Percentiles rank a stretch among this genome's conserved stretches.
phyloP scores from a whole-genome alignment of 176 grass and related monocot species.

The Carex kokanica region DNA sequence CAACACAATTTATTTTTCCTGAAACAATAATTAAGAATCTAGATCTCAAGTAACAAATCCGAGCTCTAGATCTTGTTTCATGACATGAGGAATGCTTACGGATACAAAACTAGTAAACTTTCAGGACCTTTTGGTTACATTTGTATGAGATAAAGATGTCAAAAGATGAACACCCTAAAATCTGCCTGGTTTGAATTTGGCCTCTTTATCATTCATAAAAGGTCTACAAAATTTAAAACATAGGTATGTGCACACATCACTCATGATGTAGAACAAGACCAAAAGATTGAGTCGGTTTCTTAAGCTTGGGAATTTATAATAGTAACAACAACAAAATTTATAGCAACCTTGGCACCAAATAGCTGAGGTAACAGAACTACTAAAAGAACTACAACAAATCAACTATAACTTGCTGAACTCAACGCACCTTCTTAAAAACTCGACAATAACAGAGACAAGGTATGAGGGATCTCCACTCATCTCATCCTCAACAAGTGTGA shows the following conservation, averaged over 20 bases:
- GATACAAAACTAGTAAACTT: not conserved
- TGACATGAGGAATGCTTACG: not conserved
- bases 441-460: conserved; percentile 67
- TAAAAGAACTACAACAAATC: not conserved
- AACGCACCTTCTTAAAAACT: conserved; percentile 72
- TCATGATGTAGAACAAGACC: not conserved
- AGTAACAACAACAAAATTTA: not conserved
- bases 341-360: conserved; percentile 1
- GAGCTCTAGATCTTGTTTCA: not conserved
- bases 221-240: not conserved
- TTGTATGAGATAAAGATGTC: not conserved
- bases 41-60: not conserved
- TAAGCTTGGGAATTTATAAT: not conserved
- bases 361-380: not conserved
- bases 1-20: not conserved
- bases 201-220: not conserved
- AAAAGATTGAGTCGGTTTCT: not conserved
- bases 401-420: conserved; percentile 25
- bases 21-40: not conserved
- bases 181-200: not conserved
- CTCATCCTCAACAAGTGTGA: conserved; percentile 85
- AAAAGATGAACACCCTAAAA: not conserved
- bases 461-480: conserved; percentile 85
- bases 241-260: not conserved
- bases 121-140: not conserved